Conservation (phyloP, 1,284 basidiomycete species). For the Cryptococcus sp. region DNA sequence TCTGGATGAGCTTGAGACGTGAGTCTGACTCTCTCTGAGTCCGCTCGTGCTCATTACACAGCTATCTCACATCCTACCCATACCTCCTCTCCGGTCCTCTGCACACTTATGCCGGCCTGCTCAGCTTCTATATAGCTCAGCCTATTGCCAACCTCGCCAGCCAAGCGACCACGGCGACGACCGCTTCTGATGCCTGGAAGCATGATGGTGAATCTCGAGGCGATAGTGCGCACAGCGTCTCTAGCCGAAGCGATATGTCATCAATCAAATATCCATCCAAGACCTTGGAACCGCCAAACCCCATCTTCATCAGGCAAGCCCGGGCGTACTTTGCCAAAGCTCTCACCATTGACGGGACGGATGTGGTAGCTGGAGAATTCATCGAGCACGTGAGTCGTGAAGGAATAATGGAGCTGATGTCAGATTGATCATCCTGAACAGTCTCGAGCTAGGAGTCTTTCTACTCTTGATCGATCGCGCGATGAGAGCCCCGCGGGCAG, state of each 20-base stretch:
- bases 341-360: conserved; percentile 21
- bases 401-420: conserved; percentile 8
- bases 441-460: conserved; percentile 1
- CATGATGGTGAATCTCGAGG: too few species aligned
- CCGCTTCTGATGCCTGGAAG: neutral
- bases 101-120: conserved; percentile 74
- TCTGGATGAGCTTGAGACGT: conserved; percentile 79
- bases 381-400: conserved; percentile 23
- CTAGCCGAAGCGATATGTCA: too few species aligned
- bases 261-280: neutral
- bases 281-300: conserved; percentile 7
- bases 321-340: conserved; percentile 34
- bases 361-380: conserved; percentile 30
- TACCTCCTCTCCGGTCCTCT: conserved; percentile 73
- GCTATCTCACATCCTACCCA: conserved; percentile 77
- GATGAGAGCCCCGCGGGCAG: neutral
- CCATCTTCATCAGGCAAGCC: conserved; percentile 20
- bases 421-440: conserved; percentile 2
- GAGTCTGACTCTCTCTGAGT: conserved; percentile 29
- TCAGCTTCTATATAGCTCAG: conserved; percentile 56
- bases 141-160: conserved; percentile 11
- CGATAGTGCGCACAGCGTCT: too few species aligned
- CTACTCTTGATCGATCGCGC: neutral
- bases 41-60: conserved; percentile 33
- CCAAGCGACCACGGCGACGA: neutral